These are phyloP conservation scores for Hyaloscypha variabilis DNA, from an alignment of 495 filamentous ascomycete genomes.

Conservation along the genomic window DNA sequence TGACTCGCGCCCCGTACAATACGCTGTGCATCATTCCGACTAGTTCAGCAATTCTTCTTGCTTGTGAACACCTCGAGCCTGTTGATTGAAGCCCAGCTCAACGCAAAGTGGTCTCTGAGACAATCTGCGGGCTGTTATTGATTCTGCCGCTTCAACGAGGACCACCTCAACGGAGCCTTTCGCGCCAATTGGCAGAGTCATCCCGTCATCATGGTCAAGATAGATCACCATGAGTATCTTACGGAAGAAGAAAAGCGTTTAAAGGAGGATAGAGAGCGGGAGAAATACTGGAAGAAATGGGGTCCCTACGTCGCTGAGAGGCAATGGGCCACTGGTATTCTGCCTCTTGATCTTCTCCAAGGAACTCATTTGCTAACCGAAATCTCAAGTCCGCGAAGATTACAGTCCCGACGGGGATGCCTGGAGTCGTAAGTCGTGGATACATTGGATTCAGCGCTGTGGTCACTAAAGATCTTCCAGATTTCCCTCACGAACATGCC, in stretches of 20 bases:
- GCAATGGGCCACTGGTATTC: conserved; percentile 85
- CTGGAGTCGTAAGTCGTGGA: conserved; percentile 78
- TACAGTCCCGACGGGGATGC: conserved; percentile 87
- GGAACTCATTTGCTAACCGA: conserved; percentile 19
- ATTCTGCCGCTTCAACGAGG: neutral
- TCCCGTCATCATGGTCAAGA: conserved; percentile 71
- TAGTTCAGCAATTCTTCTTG: neutral
- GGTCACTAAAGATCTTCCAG: conserved; percentile 41
- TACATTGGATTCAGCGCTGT: neutral
- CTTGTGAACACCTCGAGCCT: neutral
- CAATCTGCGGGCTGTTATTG: neutral
- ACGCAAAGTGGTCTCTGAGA: neutral
- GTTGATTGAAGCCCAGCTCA: neutral
- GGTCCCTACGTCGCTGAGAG: conserved; percentile 76
- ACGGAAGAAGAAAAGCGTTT: conserved; percentile 87
- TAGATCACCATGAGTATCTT: conserved; percentile 81
- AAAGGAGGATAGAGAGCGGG: conserved; percentile 78
- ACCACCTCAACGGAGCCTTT: neutral
- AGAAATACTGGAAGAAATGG: conserved; percentile 95
- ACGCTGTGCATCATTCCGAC: neutral
- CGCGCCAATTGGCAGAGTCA: neutral
- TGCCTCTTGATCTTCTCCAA: conserved; percentile 2
- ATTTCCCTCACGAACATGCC: conserved; percentile 92
- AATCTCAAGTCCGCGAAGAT: conserved; percentile 80
- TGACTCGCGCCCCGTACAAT: neutral